Evolutionary conservation across 2,329 filamentous ascomycete genomes (phyloP), one percentile per base, ranked within the genome.

Genomic region (Fusarium decemcellulare): DNA sequence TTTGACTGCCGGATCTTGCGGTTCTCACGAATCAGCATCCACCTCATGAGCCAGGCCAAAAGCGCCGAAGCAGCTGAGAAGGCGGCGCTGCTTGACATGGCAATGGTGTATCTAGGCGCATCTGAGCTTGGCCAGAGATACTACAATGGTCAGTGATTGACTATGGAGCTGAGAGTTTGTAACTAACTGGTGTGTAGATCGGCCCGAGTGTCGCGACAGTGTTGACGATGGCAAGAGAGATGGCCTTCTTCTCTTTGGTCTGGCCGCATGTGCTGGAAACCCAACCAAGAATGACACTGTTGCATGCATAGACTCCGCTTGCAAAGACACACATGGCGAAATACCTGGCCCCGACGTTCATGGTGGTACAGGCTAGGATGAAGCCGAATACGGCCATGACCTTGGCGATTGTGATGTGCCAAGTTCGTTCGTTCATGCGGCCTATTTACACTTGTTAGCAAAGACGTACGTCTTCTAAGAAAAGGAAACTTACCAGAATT

Each of bases 351-450:
- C 68, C 70, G 2, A 73, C 63, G 47, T 72, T 73, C 57, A 72
- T 80, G 78, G 59, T 84, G 80, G 32, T 62, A 34, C 68, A 70
- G 3, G 68, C 66, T 44, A 61, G 65, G 2, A 57, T 47, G 32
- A 71, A 71, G 11, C 68, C 68, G 34, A 42, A 56, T 11, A 83
- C 75, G 3, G 81, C 83, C 15, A 81, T 59, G 8, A 51, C 32
- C 11, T 51, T 51, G 47, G 47, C 47, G 1, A 77, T 60, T 1
- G 81, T 83, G 32, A 83, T 81, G 63, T 85, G 84, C 82, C 81
- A 85, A 1, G 66, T 85, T 77, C 73, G 80, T 78, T 18, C 77
- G 75, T 15, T 83, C 84, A 2, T 82, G 81, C 18, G 78, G 80
- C 74, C 69, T 72, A 4, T 66, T 40, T 44, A 40, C 30, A 11